A percentile compares a stretch with the other conserved stretches of the same genome.
These are phyloP conservation scores for Neodidymelliopsis sp. DNA, from an alignment of 2,329 filamentous ascomycete species.

Conservation along the genomic window DNA sequence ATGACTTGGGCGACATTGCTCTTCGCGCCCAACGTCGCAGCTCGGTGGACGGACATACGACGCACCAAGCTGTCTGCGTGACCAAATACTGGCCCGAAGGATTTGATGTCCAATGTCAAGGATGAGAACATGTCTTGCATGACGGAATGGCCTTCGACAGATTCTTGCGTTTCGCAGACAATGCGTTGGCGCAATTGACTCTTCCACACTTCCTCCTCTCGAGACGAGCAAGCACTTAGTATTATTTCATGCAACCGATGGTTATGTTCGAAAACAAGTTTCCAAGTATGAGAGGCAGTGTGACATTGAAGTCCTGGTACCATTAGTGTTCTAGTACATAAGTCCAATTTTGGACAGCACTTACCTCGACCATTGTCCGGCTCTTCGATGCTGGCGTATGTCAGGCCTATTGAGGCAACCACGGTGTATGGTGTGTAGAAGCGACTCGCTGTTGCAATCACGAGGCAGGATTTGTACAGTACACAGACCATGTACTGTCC, in stretches of 20 bases:
- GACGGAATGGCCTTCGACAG: constrained; percentile 57
- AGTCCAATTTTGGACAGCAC: constrained; percentile 31
- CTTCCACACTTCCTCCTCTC: constrained; percentile 84
- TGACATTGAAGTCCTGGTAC: constrained; percentile 81
- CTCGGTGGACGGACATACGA: constrained; percentile 78
- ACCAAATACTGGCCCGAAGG: constrained; percentile 77
- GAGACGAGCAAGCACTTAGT: constrained; percentile 82
- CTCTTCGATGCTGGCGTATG: constrained; percentile 71
- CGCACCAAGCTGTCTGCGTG: constrained; percentile 71
- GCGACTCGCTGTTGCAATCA: constrained; percentile 74
- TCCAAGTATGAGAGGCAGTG: constrained; percentile 89
- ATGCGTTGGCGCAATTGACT: constrained; percentile 66
- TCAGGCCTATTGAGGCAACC: constrained; percentile 75
- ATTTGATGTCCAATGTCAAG: constrained; percentile 74
- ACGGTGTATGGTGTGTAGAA: constrained; percentile 74
- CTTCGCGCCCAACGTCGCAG: constrained; percentile 75
- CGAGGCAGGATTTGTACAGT: constrained; percentile 80
- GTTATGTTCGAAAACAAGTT: constrained; percentile 81
- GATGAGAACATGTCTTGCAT: constrained; percentile 65
- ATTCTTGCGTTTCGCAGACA: constrained; percentile 59
- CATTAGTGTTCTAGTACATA: constrained; percentile 19
- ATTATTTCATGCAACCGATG: constrained; percentile 83
- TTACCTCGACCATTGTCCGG: constrained; percentile 76
- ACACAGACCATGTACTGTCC: constrained; percentile 86
- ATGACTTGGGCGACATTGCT: constrained; percentile 77